These are phyloP conservation scores for Fulvia fulva DNA, from an alignment of 2,329 filamentous ascomycete species.

Conservation along the genomic window DNA sequence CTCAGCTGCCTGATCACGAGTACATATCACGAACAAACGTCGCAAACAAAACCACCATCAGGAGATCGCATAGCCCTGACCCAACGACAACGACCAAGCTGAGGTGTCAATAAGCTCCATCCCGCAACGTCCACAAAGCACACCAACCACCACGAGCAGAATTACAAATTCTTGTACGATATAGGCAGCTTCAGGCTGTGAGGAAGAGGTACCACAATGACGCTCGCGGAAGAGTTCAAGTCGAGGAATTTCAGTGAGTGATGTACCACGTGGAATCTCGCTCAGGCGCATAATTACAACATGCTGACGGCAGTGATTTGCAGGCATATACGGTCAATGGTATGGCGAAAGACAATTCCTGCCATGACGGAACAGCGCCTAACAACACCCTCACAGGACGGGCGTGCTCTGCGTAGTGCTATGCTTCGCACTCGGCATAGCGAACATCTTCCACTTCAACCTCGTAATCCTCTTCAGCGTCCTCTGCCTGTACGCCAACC, in stretches of 20 bases:
- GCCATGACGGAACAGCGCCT: too few relatives aligned
- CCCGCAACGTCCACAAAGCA: not conserved
- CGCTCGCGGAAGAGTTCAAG: conserved; percentile 9
- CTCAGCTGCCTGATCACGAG: not conserved
- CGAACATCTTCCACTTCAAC: conserved; percentile 62
- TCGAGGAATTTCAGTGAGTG: conserved; percentile 12
- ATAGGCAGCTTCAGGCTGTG: not conserved
- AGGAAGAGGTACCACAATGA: conserved; percentile 2
- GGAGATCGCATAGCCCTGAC: not conserved
- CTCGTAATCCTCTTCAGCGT: conserved; percentile 59
- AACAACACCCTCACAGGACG: conserved; percentile 38
- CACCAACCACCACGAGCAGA: not conserved
- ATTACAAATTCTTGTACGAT: not conserved
- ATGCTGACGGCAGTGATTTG: conserved; percentile 7
- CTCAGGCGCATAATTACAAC: not conserved
- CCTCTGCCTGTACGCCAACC: conserved; percentile 44
- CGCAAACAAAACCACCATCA: not conserved
- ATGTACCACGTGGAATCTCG: not conserved
- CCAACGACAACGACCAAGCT: not conserved
- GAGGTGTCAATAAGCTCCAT: conserved; percentile 9
- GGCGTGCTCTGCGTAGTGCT: conserved; percentile 60
- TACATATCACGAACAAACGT: not conserved
- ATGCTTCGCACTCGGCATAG: conserved; percentile 64
- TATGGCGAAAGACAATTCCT: too few relatives aligned
- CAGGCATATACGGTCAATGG: conserved; percentile 68